These are phyloP conservation scores for Skeletonema costatum DNA, from an alignment of 108 stramenopile species.

Conservation along the genomic window DNA sequence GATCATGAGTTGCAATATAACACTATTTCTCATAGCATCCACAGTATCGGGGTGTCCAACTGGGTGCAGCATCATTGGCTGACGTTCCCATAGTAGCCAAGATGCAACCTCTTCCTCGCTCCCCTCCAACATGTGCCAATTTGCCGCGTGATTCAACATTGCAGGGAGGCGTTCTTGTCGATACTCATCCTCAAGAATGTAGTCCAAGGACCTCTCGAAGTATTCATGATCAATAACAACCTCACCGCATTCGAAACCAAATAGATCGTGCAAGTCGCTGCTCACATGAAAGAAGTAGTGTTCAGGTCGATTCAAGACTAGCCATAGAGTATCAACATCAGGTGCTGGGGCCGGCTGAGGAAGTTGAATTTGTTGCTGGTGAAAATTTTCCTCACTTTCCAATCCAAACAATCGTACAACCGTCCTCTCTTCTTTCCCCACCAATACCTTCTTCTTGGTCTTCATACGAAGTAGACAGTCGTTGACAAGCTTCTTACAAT, in stretches of 20 bases:
- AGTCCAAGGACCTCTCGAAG: conserved; percentile 1
- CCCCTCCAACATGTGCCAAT: conserved; percentile 4
- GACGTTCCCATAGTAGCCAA: conserved; percentile 17
- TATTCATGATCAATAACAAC: neutral
- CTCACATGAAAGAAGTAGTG: conserved; percentile 8
- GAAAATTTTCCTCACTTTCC: conserved; percentile 2
- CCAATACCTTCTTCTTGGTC: conserved; percentile 9
- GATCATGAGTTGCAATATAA: conserved; percentile 23
- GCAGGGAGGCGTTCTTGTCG: conserved; percentile 14
- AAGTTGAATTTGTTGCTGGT: neutral
- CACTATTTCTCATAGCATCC: conserved; percentile 2
- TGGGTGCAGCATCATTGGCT: neutral
- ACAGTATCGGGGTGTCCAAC: neutral
- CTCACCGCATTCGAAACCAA: neutral
- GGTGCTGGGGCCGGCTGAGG: conserved; percentile 26
- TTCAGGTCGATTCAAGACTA: conserved; percentile 19
- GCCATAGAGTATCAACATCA: conserved; percentile 6
- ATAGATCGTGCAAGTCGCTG: conserved; percentile 4
- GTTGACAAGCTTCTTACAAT: conserved; percentile 15
- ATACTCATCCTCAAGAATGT: conserved; percentile 9
- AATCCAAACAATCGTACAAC: conserved; percentile 26
- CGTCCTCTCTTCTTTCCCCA: conserved; percentile 11
- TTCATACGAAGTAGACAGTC: conserved; percentile 23
- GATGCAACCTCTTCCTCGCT: conserved; percentile 16
- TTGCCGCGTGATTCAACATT: conserved; percentile 9